Evolutionary conservation across 139 green algal species (phyloP), one percentile per base, ranked within the genome.

Genomic region (Tetratostichococcus sp.): DNA sequence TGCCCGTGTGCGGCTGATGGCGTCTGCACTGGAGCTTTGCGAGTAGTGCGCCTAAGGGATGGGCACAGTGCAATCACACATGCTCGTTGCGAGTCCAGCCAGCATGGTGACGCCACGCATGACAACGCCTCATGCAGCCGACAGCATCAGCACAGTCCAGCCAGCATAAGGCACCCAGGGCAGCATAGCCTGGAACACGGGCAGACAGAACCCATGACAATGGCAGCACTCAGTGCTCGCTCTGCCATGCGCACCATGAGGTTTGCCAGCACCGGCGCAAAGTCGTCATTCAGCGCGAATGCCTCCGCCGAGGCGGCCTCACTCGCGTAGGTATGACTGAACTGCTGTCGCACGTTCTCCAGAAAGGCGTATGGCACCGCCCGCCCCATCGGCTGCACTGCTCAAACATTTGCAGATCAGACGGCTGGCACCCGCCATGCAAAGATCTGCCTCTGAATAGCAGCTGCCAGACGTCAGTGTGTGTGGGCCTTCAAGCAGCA

Each of bases 291-390:
- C 82, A 90, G 93, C 43, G 90, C 89, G 74, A 98, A 98, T 0
- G 94, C 94, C n/a, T 92, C 78, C 0, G 93, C 93, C 6, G 39
- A 72, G 19, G 57, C 32, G 14, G 80, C 86, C 14, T 78, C 84
- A 1, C 76, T 62, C 19, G 80, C 89, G 73, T 97, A 92, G 0
- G 59, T 83, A 25, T 35, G 73, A 4, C 80, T 57, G 81, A 98
- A 98, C 23, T 85, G 80, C 17, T 79, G 67, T 17, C 77, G 69
- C 8, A 98, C 34, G 67, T 98, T 94, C 2, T 97, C 91, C 68
- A 98, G 83, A 75, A 97, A 97, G 0, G 86, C 85, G 80, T 95
- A 98, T 2, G 94, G 92, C 1, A 98, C 84, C 26, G 93, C 80
- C 70, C 92, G 83, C 1, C 90, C 91, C 59, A 90, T 77, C 26